phyloP scores from a whole-genome alignment of 1,139 yeast genomes.

The Chernovozyma sophiae-reginae region DNA sequence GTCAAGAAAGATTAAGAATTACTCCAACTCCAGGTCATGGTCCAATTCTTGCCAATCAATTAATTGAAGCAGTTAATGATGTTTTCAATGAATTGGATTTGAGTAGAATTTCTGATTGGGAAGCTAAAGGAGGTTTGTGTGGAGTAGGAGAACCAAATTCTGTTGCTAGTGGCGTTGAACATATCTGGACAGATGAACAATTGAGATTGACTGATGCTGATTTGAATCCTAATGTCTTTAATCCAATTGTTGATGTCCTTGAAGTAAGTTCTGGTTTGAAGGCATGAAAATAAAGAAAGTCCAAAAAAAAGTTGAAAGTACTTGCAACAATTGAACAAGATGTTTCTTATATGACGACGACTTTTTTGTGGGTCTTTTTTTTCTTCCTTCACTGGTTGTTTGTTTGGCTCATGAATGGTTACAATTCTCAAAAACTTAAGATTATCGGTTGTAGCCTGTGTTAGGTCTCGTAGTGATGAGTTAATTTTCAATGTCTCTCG shows the following conservation, averaged over 20 bases:
- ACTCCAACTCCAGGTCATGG: constrained; percentile 98
- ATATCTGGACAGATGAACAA: constrained; percentile 85
- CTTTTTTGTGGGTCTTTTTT: constrained; percentile 1
- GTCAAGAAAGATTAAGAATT: constrained; percentile 91
- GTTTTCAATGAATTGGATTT: constrained; percentile 74
- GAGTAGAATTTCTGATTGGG: constrained; percentile 79
- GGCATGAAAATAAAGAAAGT: background rate
- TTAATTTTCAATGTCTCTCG: too few relatives aligned
- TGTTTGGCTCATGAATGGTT: constrained; percentile 1
- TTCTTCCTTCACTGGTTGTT: background rate
- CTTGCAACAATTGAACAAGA: background rate
- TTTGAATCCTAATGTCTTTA: constrained; percentile 60
- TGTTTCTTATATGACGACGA: background rate
- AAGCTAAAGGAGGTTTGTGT: constrained; percentile 73
- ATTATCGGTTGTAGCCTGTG: too few relatives aligned
- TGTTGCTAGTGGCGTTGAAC: constrained; percentile 33
- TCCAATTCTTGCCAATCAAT: constrained; percentile 66
- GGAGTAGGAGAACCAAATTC: constrained; percentile 70
- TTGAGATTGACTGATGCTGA: constrained; percentile 57
- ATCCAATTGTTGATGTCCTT: constrained; percentile 55
- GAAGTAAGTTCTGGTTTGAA: constrained; percentile 67
- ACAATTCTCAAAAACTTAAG: background rate
- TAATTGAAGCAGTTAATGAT: constrained; percentile 73
- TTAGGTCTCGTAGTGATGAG: too few relatives aligned
- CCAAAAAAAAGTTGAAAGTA: background rate